Evolutionary conservation across 306 rosid genomes (phyloP), one percentile per base, ranked within the genome.

Genomic region (Rosa rugosa): DNA sequence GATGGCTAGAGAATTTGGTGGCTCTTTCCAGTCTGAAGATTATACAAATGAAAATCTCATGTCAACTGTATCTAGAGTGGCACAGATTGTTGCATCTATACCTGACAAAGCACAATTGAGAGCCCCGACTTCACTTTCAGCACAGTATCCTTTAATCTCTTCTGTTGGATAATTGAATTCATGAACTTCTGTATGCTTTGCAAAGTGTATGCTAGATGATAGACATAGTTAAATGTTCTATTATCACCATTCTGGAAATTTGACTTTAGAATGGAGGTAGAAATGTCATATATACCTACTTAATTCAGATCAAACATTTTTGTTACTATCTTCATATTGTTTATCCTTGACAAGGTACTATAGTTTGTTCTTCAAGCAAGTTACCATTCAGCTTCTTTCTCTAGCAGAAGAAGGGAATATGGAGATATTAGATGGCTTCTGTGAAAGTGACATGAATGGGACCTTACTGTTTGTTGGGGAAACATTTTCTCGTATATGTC

Each of bases 91-190:
- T 83, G 89, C 90, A 77, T 95, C 99, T 71, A 80, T 95, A 86
- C 98, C 99, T 62, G 98, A 95, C 85, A 95, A 91, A 88, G 97
- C 92, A 78, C 90, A 90, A 86, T 78, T 85, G 79, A 88, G 86
- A 83, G 88, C 90, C 78, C 80, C 70, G 22, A 75, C 87, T 83
- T 86, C 89, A 44, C 84, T 92, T 74, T 90, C 98, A 60, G 85
- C 99, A 40, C 94, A 90, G 99, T 95, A 95, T 92, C 92, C 98
- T 86, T 78, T 14, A 80, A 47, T 77, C 57, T 68, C 66, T 79
- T 77, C 42, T 76, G 76, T 78, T 44, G 13, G 70, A 69, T 83
- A 64, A 67, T 11, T 63, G 49, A 75, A 72, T 75, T 83, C 38
- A 22, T 75, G 56, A 75, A 68, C 20, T 44, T 69, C 45, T 53